These are phyloP conservation scores for Venturiaceae sp. DNA, from an alignment of 2,329 filamentous ascomycete genomes.

Conservation along the genomic window DNA sequence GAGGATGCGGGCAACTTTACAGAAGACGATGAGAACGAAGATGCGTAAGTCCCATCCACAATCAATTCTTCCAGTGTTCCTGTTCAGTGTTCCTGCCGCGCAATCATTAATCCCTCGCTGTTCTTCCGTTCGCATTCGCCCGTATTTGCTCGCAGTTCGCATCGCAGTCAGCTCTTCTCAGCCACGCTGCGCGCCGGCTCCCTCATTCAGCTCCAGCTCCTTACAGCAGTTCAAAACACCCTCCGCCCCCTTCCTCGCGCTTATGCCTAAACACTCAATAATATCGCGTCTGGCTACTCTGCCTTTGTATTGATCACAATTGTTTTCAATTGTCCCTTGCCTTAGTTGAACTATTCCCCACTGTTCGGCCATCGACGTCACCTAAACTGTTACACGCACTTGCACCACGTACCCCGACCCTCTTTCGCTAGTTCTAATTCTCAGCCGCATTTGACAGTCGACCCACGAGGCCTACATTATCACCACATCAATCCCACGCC, in stretches of 20 bases:
- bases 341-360: neutral
- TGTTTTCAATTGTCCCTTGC: neutral
- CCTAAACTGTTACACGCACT: neutral
- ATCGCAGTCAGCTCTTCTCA: neutral
- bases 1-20: neutral
- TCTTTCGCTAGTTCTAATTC: neutral
- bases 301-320: neutral
- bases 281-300: neutral
- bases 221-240: no score
- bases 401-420: neutral
- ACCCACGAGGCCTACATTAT: slow-evolving; percentile 25
- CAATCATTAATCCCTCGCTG: neutral
- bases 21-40: neutral
- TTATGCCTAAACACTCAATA: neutral
- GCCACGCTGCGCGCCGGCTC: neutral
- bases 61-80: no score
- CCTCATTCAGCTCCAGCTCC: neutral
- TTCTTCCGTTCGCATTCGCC: neutral
- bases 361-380: neutral
- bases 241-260: neutral
- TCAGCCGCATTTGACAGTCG: neutral
- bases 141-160: neutral
- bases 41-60: neutral
- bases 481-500: slow-evolving; percentile 38
- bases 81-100: no score